These are phyloP conservation scores for Auriscalpium microsporum DNA, from an alignment of 768 basidiomycete genomes.

Conservation along the genomic window DNA sequence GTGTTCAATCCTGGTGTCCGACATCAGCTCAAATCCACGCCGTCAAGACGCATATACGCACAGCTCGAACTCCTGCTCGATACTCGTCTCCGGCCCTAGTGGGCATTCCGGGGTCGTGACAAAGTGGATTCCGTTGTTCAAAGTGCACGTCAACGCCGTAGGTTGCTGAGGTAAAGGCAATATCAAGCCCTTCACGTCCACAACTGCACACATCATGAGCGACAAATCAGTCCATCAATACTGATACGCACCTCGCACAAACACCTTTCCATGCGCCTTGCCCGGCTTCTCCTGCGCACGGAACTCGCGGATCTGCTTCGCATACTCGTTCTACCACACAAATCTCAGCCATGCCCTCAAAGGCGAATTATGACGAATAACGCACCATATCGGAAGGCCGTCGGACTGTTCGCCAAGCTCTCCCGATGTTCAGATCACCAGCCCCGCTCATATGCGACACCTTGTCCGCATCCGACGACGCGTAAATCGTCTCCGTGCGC, in stretches of 20 bases:
- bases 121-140: constrained; percentile 96
- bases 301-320: constrained; percentile 81
- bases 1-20: constrained; percentile 64
- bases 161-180: constrained; percentile 73
- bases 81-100: constrained; percentile 48
- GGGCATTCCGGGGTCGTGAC: constrained; percentile 80
- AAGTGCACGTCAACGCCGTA: constrained; percentile 72
- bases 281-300: constrained; percentile 67
- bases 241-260: constrained; percentile 66
- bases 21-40: neutral
- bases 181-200: constrained; percentile 63
- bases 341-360: neutral
- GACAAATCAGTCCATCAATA: neutral
- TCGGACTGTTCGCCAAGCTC: constrained; percentile 81
- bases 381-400: constrained; percentile 91
- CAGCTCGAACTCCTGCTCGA: constrained; percentile 90
- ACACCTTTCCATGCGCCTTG: constrained; percentile 86
- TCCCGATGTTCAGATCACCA: constrained; percentile 76
- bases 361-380: constrained; percentile 1
- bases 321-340: constrained; percentile 73
- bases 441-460: constrained; percentile 63
- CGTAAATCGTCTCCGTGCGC: constrained; percentile 69
- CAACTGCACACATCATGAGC: constrained; percentile 39
- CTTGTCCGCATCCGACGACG: constrained; percentile 58
- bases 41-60: constrained; percentile 29